Conservation (phyloP, 2,329 filamentous ascomycete genomes). For the Coniochaeta sp. region DNA sequence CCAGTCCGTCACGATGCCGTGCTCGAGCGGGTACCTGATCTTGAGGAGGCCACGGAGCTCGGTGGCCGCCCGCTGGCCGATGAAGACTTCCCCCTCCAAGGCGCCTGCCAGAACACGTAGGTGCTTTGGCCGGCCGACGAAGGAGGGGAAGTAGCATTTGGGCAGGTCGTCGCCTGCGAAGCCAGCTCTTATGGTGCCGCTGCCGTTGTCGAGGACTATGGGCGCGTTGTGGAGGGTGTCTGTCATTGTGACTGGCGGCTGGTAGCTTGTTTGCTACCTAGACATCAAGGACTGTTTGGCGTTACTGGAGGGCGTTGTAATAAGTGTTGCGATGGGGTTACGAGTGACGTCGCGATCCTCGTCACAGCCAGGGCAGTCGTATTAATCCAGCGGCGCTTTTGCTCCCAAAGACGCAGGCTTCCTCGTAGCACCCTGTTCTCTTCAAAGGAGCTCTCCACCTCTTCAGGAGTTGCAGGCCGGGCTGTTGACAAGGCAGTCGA, state of each 20-base stretch:
- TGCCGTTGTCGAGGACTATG: slow-evolving; percentile 98
- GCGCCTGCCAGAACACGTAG: slow-evolving; percentile 91
- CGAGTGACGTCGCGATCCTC: no score
- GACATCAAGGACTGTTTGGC: not conserved
- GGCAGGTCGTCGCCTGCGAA: slow-evolving; percentile 95
- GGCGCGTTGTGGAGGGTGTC: slow-evolving; percentile 86
- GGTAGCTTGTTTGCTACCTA: not conserved
- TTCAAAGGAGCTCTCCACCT: no score
- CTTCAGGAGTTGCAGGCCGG: not conserved
- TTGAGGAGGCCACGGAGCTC: slow-evolving; percentile 89
- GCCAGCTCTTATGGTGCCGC: slow-evolving; percentile 91
- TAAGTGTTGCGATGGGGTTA: no score
- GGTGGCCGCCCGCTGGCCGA: slow-evolving; percentile 80
- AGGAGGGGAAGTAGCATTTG: slow-evolving; percentile 96
- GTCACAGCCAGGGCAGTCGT: no score
- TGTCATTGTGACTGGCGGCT: slow-evolving; percentile 32
- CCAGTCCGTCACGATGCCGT: slow-evolving; percentile 98
- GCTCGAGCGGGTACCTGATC: slow-evolving; percentile 91
- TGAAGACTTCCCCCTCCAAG: slow-evolving; percentile 93
- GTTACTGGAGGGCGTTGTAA: no score
- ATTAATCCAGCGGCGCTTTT: no score
- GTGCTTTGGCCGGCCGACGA: slow-evolving; percentile 94
- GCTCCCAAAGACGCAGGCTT: no score
- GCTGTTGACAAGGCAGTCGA: no score
- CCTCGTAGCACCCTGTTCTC: no score